These are phyloP conservation scores for Exobasidium rhododendri DNA, from an alignment of 1,284 basidiomycete species.

Conservation along the genomic window DNA sequence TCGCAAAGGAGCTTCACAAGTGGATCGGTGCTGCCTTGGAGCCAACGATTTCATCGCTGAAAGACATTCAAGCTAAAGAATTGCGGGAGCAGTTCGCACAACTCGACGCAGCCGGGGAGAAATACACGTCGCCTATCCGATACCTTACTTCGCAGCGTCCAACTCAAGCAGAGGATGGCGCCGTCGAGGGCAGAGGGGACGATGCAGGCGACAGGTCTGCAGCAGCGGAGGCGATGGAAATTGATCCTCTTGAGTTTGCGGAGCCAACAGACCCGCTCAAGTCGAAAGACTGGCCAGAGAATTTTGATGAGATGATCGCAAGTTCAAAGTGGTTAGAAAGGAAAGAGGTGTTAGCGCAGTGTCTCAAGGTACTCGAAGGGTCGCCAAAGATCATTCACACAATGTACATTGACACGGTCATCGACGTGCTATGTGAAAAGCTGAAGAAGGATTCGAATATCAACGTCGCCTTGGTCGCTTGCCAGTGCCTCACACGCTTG, in stretches of 20 bases:
- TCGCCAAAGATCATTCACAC: slow-evolving; percentile 73
- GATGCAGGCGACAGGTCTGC: slow-evolving; percentile 44
- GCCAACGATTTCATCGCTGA: slow-evolving; percentile 82
- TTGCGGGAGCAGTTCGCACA: slow-evolving; percentile 83
- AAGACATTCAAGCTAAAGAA: slow-evolving; percentile 97
- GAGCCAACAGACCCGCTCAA: slow-evolving; percentile 77
- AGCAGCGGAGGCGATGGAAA: slow-evolving; percentile 51
- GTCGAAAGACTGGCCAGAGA: slow-evolving; percentile 61
- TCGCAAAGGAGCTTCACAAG: slow-evolving; percentile 77
- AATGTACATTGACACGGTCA: slow-evolving; percentile 67
- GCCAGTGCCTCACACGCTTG: slow-evolving; percentile 78
- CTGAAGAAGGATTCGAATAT: slow-evolving; percentile 90
- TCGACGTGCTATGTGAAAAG: slow-evolving; percentile 73
- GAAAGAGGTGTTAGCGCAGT: slow-evolving; percentile 76
- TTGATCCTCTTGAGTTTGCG: slow-evolving; percentile 78
- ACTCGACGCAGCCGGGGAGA: slow-evolving; percentile 77
- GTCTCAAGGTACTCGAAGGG: slow-evolving; percentile 69
- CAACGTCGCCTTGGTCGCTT: slow-evolving; percentile 86
- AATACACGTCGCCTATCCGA: slow-evolving; percentile 74
- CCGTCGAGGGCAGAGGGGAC: slow-evolving; percentile 48
- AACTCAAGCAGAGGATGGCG: slow-evolving; percentile 39
- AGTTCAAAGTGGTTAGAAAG: slow-evolving; percentile 99
- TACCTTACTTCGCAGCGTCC: slow-evolving; percentile 71
- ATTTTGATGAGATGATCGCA: slow-evolving; percentile 62
- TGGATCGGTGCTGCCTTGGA: slow-evolving; percentile 85